Percentiles rank a stretch among this genome's conserved stretches.
phyloP scores from a whole-genome alignment of 306 rosid species.

The Sindora glabra region DNA sequence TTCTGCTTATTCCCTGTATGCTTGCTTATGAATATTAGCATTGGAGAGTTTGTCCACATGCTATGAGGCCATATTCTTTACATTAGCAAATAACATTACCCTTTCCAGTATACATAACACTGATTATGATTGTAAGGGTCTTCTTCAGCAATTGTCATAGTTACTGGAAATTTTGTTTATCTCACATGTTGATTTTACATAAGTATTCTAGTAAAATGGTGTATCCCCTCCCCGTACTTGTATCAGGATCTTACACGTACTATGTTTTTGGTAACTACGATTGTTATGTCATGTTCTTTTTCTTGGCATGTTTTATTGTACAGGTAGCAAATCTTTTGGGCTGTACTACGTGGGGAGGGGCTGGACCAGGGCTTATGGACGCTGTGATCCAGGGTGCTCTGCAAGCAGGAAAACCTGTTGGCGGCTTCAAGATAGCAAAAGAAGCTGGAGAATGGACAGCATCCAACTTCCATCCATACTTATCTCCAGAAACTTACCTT shows the following conservation, averaged over 20 bases:
- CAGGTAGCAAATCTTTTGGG: conserved; percentile 80
- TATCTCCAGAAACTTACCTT: conserved; percentile 65
- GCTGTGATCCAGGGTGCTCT: conserved; percentile 85
- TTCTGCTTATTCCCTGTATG: conserved; percentile 11
- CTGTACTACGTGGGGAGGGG: conserved; percentile 90
- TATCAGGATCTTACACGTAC: too few relatives aligned
- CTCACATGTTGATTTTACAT: too few relatives aligned
- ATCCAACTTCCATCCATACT: conserved; percentile 66
- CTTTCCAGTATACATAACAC: background rate
- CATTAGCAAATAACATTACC: background rate
- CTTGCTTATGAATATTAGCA: background rate
- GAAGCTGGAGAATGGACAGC: conserved; percentile 85
- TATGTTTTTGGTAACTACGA: too few relatives aligned
- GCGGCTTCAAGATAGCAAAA: conserved; percentile 81
- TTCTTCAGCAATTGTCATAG: background rate
- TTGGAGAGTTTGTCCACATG: background rate
- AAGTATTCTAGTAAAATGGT: too few relatives aligned
- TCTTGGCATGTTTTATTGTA: background rate
- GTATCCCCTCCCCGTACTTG: too few relatives aligned
- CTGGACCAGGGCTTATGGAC: conserved; percentile 93
- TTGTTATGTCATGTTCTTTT: background rate
- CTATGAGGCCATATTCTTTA: background rate
- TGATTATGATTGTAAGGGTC: background rate
- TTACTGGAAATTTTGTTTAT: too few relatives aligned
- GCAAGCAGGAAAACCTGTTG: conserved; percentile 66